Conservation (phyloP, 2,329 filamentous ascomycete genomes). For the Ophiostoma quercus region DNA sequence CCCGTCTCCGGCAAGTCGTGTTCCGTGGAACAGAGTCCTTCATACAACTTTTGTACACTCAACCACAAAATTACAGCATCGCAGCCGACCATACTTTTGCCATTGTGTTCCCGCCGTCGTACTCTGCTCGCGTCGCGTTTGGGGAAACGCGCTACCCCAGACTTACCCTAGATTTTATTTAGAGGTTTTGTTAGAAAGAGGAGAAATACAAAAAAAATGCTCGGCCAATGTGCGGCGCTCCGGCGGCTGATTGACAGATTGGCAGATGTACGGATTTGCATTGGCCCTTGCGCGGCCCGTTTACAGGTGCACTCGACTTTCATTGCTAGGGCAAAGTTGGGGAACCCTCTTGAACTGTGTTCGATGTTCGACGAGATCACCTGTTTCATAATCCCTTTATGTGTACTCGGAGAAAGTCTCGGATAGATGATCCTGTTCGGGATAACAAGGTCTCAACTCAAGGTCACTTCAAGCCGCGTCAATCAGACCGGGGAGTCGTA, state of each 20-base stretch:
- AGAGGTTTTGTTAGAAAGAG: neutral
- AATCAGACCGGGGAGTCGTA: neutral
- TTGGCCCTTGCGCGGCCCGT: neutral
- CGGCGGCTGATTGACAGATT: neutral
- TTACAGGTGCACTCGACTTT: neutral
- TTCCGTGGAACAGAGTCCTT: neutral
- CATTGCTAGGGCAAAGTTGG: neutral
- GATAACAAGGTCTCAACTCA: neutral
- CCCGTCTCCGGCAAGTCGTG: neutral
- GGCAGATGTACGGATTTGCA: neutral
- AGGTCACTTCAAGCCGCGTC: neutral
- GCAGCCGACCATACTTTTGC: neutral
- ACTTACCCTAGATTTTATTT: neutral
- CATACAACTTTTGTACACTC: no score
- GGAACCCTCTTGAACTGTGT: neutral
- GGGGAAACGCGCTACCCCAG: constrained; percentile 4
- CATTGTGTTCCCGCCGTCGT: neutral
- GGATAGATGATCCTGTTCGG: neutral
- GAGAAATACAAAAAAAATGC: neutral
- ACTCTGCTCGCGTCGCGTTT: neutral
- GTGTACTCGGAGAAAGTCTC: neutral
- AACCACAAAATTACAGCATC: neutral
- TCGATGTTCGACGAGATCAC: neutral
- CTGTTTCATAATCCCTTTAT: neutral
- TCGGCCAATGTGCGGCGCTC: constrained; percentile 5